Evolutionary conservation across 805 yeast species (phyloP).

Genomic region (Candida hungchunana): DNA sequence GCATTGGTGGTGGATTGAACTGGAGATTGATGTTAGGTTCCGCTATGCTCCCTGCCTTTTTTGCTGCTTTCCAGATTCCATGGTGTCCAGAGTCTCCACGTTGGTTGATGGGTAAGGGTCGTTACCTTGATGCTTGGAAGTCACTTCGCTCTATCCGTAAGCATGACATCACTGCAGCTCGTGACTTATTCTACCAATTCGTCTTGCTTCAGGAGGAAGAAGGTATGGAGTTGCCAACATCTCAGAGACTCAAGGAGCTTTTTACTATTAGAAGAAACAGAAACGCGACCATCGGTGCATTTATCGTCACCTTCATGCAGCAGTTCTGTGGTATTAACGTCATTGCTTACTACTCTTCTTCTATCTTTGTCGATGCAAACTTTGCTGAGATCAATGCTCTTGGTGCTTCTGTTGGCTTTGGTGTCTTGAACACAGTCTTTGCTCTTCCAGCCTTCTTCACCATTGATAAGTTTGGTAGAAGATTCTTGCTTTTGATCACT

Average conservation of each 20-base stretch:
- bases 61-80: constrained; percentile 56
- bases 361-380: constrained; percentile 67
- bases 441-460: constrained; percentile 81
- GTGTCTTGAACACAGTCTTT: constrained; percentile 73
- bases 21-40: constrained; percentile 73
- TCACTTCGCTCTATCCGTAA: constrained; percentile 47
- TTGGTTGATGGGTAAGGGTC: constrained; percentile 71
- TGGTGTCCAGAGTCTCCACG: constrained; percentile 74
- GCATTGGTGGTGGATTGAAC: constrained; percentile 39
- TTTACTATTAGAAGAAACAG: constrained; percentile 75
- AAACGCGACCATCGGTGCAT: constrained; percentile 76
- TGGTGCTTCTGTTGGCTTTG: constrained; percentile 84
- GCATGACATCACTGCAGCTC: constrained; percentile 56
- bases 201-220: constrained; percentile 61
- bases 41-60: constrained; percentile 62
- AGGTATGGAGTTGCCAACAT: constrained; percentile 43
- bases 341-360: constrained; percentile 79
- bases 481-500: constrained; percentile 51
- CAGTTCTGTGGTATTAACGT: constrained; percentile 90
- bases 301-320: constrained; percentile 84
- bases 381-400: constrained; percentile 59
- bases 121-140: constrained; percentile 54
- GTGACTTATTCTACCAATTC: constrained; percentile 67
- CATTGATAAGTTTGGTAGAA: constrained; percentile 74
- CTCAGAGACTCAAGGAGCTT: constrained; percentile 49